These are phyloP conservation scores for Smithsoniella earleae DNA, from an alignment of 163 green algal species.

Conservation along the genomic window DNA sequence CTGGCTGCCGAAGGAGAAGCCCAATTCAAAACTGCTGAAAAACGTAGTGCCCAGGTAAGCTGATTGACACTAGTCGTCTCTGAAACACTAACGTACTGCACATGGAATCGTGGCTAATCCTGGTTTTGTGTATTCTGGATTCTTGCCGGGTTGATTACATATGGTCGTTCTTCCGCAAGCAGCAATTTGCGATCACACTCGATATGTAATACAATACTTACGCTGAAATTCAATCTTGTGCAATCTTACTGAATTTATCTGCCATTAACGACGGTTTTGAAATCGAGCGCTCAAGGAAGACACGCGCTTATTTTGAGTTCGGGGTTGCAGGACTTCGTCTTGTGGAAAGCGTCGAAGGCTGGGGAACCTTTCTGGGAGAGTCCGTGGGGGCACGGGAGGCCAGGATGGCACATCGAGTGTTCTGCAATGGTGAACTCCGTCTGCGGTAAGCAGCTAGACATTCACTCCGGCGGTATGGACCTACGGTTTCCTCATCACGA, in stretches of 20 bases:
- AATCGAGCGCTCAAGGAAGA: too few relatives aligned
- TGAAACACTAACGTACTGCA: too few relatives aligned
- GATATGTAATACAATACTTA: too few relatives aligned
- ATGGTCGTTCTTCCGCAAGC: too few relatives aligned
- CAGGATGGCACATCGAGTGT: slow-evolving; percentile 99
- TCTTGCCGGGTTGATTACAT: too few relatives aligned
- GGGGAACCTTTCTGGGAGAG: slow-evolving; percentile 87
- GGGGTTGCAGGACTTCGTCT: slow-evolving; percentile 75
- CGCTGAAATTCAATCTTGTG: too few relatives aligned
- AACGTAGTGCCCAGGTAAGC: slow-evolving; percentile 44
- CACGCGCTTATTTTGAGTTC: too few relatives aligned
- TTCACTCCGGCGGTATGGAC: slow-evolving; percentile 89
- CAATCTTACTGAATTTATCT: too few relatives aligned
- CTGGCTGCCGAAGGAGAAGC: slow-evolving; percentile 71
- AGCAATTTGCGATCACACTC: too few relatives aligned
- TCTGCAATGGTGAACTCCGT: slow-evolving; percentile 84
- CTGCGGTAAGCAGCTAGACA: slow-evolving; percentile 69
- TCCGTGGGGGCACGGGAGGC: slow-evolving; percentile 80
- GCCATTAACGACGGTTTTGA: not conserved
- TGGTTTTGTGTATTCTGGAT: too few relatives aligned
- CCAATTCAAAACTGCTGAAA: slow-evolving; percentile 75
- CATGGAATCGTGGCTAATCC: too few relatives aligned
- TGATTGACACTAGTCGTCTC: not conserved
- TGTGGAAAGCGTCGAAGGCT: slow-evolving; percentile 91
- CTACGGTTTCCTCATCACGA: slow-evolving; percentile 96